phyloP scores from a whole-genome alignment of 306 rosid genomes.

The Lathyrus tuberosus region DNA sequence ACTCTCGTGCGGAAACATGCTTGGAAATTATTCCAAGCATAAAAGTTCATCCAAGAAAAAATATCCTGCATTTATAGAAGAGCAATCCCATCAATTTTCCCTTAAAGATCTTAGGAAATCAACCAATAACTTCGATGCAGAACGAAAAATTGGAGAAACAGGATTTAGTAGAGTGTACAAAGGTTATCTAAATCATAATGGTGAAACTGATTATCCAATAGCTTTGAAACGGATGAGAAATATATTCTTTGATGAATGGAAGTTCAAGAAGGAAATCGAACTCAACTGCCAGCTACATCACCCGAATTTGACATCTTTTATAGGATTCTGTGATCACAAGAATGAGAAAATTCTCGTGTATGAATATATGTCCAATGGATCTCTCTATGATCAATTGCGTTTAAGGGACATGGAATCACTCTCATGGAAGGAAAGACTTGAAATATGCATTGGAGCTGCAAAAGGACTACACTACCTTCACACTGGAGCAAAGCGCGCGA shows the following conservation, averaged over 20 bases:
- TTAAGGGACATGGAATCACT: too few relatives aligned
- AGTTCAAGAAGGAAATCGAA: too few relatives aligned
- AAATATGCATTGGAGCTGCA: slow-evolving; percentile 44
- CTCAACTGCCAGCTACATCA: too few relatives aligned
- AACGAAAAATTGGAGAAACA: not conserved
- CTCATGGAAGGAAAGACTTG: too few relatives aligned
- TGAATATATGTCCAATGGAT: too few relatives aligned
- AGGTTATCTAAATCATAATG: slow-evolving; percentile 19
- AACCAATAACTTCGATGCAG: slow-evolving; percentile 36
- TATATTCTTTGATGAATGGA: not conserved
- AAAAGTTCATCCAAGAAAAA: not conserved
- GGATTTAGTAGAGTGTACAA: not conserved
- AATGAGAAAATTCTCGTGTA: too few relatives aligned
- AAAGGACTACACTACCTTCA: slow-evolving; percentile 44
- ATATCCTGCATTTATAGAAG: slow-evolving; percentile 24
- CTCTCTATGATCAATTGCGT: too few relatives aligned
- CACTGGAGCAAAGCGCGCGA: slow-evolving; percentile 25
- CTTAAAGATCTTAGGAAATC: slow-evolving; percentile 23
- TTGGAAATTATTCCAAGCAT: slow-evolving; percentile 1
- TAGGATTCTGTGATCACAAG: too few relatives aligned
- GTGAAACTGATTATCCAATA: not conserved
- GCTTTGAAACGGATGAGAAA: not conserved
- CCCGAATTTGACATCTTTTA: too few relatives aligned
- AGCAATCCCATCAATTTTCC: slow-evolving; percentile 38
- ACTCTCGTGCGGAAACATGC: not conserved